Conservation (phyloP, 75 land plant genomes). For the Pinus taeda region DNA sequence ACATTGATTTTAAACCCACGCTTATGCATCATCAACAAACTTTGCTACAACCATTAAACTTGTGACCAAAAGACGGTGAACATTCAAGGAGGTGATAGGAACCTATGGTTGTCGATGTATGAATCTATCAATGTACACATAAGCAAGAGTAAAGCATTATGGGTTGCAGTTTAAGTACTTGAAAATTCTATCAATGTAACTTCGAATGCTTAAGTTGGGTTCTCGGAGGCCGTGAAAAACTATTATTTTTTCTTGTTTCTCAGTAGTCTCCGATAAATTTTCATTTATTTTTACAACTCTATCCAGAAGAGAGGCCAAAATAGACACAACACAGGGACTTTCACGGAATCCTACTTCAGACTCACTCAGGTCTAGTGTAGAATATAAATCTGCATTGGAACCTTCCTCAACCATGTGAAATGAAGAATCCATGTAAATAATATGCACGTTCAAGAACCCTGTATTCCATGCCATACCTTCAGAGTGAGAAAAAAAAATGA, state of each 20-base stretch:
- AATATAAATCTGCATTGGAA: slow-evolving; percentile 16
- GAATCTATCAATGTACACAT: slow-evolving; percentile 59
- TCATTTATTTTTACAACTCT: slow-evolving; percentile 51
- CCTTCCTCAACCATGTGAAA: neutral
- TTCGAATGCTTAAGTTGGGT: slow-evolving; percentile 50
- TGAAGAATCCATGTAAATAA: too few species aligned
- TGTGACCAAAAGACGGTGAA: slow-evolving; percentile 70
- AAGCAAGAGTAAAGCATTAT: slow-evolving; percentile 25
- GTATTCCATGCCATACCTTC: too few species aligned
- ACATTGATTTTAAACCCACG: too few species aligned
- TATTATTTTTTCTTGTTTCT: slow-evolving; percentile 20
- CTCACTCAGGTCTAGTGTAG: slow-evolving; percentile 26
- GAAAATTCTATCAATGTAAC: slow-evolving; percentile 65
- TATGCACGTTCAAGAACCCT: too few species aligned
- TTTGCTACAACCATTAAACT: slow-evolving; percentile 73
- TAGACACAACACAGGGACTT: slow-evolving; percentile 37
- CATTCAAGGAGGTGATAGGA: slow-evolving; percentile 55
- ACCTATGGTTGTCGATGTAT: slow-evolving; percentile 30
- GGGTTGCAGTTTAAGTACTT: slow-evolving; percentile 25
- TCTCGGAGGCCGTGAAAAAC: slow-evolving; percentile 58
- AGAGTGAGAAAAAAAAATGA: too few species aligned
- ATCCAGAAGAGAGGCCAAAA: slow-evolving; percentile 59
- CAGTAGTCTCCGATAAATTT: slow-evolving; percentile 11
- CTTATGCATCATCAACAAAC: slow-evolving; percentile 56
- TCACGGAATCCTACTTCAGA: slow-evolving; percentile 14